Evolutionary conservation across 176 grass and related monocot species (phyloP).

Genomic region (Lolium multiflorum): DNA sequence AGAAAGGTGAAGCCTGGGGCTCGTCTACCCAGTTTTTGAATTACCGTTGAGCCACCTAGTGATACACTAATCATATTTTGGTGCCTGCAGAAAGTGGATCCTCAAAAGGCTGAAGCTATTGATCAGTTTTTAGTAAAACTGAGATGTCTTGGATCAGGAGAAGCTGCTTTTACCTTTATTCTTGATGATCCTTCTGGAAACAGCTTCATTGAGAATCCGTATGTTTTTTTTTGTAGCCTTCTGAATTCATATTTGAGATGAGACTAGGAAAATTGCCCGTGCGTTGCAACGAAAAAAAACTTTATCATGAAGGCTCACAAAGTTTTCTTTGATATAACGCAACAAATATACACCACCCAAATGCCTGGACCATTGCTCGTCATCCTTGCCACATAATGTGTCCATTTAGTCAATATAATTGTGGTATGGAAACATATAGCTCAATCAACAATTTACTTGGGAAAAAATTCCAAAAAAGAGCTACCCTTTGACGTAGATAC

Average conservation of each 20-base stretch:
- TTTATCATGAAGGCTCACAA: too few relatives aligned
- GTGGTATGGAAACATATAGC: too few relatives aligned
- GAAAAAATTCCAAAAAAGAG: too few relatives aligned
- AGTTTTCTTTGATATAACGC: too few relatives aligned
- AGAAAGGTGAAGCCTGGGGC: conserved; percentile 67
- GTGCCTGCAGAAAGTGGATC: conserved; percentile 90
- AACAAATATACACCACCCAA: too few relatives aligned
- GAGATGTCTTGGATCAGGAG: conserved; percentile 70
- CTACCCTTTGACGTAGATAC: too few relatives aligned
- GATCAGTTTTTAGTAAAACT: conserved; percentile 87
- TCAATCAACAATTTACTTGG: too few relatives aligned
- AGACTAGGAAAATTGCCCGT: neutral
- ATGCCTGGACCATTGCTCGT: too few relatives aligned
- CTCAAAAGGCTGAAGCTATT: conserved; percentile 86
- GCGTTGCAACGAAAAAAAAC: too few relatives aligned
- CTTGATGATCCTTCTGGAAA: conserved; percentile 96
- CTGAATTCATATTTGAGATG: conserved; percentile 15
- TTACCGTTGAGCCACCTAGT: conserved; percentile 13
- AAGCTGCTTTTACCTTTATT: conserved; percentile 76
- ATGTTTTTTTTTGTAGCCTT: conserved; percentile 45
- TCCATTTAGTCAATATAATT: too few relatives aligned
- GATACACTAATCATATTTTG: neutral
- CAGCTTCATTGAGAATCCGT: conserved; percentile 95
- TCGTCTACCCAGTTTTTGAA: conserved; percentile 10
- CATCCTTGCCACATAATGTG: too few relatives aligned